phyloP scores from a whole-genome alignment of 1,139 yeast genomes.

The Suhomyces yuchorum region DNA sequence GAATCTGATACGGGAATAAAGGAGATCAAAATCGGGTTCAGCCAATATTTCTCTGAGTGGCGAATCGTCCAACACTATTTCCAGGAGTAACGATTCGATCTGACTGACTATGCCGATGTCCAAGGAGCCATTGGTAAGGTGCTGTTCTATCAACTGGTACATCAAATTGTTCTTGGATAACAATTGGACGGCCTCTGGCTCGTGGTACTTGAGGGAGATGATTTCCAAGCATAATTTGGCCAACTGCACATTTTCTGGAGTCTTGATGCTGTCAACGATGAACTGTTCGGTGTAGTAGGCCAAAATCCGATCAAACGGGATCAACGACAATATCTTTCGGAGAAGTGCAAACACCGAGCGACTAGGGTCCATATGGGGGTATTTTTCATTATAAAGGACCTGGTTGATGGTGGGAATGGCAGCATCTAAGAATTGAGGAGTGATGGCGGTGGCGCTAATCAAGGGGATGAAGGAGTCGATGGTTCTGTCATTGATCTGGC shows the following conservation, averaged over 20 bases:
- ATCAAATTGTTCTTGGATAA: slow-evolving; percentile 16
- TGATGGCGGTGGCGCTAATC: slow-evolving; percentile 3
- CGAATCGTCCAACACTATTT: slow-evolving; percentile 10
- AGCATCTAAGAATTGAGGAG: slow-evolving; percentile 5
- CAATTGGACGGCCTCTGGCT: slow-evolving; percentile 22
- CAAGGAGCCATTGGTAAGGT: slow-evolving; percentile 12
- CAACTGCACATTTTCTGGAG: slow-evolving; percentile 12
- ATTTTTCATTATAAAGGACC: slow-evolving; percentile 6
- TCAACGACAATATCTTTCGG: slow-evolving; percentile 23
- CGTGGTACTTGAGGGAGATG: slow-evolving; percentile 20
- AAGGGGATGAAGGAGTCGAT: slow-evolving; percentile 10
- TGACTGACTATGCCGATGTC: slow-evolving; percentile 22
- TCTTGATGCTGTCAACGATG: slow-evolving; percentile 20
- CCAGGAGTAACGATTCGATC: slow-evolving; percentile 22
- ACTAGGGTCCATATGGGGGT: slow-evolving; percentile 25
- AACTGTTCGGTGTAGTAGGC: slow-evolving; percentile 25
- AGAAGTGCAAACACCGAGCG: slow-evolving; percentile 24
- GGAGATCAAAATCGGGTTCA: slow-evolving; percentile 8
- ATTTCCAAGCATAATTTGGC: slow-evolving; percentile 24
- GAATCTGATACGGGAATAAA: slow-evolving; percentile 11
- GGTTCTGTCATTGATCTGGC: slow-evolving; percentile 3
- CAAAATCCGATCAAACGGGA: slow-evolving; percentile 23
- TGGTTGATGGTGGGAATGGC: slow-evolving; percentile 17
- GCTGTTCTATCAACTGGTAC: slow-evolving; percentile 12
- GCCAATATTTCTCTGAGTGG: slow-evolving; percentile 13